Percentiles rank a stretch among this genome's conserved stretches.
Conservation (phyloP, 306 rosid genomes). For the Pyrus betulifolia region DNA sequence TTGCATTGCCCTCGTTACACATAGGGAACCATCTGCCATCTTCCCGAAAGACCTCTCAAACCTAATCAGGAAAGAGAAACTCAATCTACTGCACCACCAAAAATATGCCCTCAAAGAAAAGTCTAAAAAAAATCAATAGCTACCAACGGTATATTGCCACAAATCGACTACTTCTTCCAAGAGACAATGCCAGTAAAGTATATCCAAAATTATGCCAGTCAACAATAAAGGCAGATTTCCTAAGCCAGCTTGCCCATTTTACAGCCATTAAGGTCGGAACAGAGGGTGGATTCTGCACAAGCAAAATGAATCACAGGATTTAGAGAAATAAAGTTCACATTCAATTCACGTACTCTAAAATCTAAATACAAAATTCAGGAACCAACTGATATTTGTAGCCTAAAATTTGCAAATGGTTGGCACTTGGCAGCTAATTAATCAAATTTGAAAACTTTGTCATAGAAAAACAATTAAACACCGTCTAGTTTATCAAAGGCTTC, state of each 20-base stretch:
- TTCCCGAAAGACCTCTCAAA: slow-evolving; percentile 78
- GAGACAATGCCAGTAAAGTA: slow-evolving; percentile 71
- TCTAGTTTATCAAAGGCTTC: background rate
- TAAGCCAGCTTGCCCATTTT: slow-evolving; percentile 84
- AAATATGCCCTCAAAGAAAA: slow-evolving; percentile 8
- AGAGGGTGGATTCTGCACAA: slow-evolving; percentile 91
- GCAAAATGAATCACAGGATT: slow-evolving; percentile 10
- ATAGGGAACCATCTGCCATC: slow-evolving; percentile 84
- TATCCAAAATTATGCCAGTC: slow-evolving; percentile 99
- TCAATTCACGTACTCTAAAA: background rate
- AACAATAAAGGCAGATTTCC: slow-evolving; percentile 66
- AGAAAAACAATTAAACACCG: background rate
- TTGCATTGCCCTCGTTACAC: slow-evolving; percentile 94
- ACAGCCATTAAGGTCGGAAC: slow-evolving; percentile 89
- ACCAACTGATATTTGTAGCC: background rate
- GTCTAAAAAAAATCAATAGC: slow-evolving; percentile 3
- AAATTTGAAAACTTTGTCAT: background rate
- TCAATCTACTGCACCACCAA: slow-evolving; percentile 1
- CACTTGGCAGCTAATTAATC: background rate
- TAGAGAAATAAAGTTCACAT: background rate
- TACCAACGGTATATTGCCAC: slow-evolving; percentile 82
- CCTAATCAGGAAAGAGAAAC: slow-evolving; percentile 43
- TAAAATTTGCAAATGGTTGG: background rate
- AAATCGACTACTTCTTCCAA: slow-evolving; percentile 82
- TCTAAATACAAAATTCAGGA: background rate